These are phyloP conservation scores for Lyophyllum semitale DNA, from an alignment of 768 basidiomycete species.

Conservation along the genomic window DNA sequence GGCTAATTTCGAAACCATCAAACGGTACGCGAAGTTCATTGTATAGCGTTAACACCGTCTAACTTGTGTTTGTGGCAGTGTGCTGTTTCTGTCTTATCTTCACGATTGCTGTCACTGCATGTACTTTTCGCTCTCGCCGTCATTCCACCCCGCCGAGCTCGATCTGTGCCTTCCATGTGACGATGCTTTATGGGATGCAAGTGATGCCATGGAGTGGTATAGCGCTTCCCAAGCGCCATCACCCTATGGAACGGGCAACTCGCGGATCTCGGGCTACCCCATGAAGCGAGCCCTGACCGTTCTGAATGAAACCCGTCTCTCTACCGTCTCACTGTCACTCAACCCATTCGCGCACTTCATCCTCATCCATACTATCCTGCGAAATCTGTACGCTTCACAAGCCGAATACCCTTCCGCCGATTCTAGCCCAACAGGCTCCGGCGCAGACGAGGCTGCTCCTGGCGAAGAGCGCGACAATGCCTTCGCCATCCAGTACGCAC, in stretches of 20 bases:
- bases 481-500: slow-evolving; percentile 45
- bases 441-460: not conserved
- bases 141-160: slow-evolving; percentile 49
- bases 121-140: slow-evolving; percentile 50
- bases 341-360: slow-evolving; percentile 47
- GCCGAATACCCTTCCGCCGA: slow-evolving; percentile 14
- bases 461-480: slow-evolving; percentile 12
- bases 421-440: not conserved
- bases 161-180: slow-evolving; percentile 58
- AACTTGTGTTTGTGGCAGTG: slow-evolving; percentile 29
- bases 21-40: slow-evolving; percentile 41
- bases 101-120: slow-evolving; percentile 61
- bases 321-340: slow-evolving; percentile 28
- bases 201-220: slow-evolving; percentile 50
- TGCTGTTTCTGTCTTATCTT: slow-evolving; percentile 50
- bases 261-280: slow-evolving; percentile 36
- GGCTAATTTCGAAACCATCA: slow-evolving; percentile 57
- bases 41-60: slow-evolving; percentile 1
- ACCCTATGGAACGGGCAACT: slow-evolving; percentile 36
- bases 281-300: slow-evolving; percentile 38
- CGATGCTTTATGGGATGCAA: slow-evolving; percentile 53
- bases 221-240: slow-evolving; percentile 40
- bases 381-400: slow-evolving; percentile 36
- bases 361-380: slow-evolving; percentile 47
- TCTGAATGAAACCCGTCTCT: slow-evolving; percentile 32